phyloP scores from a whole-genome alignment of 306 rosid species.

The Cucurbita moschata region DNA sequence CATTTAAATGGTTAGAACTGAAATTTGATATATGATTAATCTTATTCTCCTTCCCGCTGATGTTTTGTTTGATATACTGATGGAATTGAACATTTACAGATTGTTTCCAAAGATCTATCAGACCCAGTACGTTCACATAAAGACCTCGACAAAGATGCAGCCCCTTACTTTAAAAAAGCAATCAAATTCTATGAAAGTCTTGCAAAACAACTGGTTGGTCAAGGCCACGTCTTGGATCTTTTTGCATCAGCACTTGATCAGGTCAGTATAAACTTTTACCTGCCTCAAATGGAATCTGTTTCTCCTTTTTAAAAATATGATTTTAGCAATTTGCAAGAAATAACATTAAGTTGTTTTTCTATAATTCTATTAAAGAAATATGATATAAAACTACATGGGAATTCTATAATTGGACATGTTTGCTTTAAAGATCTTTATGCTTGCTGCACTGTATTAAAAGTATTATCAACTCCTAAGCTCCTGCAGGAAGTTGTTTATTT shows the following conservation, averaged over 20 bases:
- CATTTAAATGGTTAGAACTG: not conserved
- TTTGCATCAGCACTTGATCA: conserved; percentile 99
- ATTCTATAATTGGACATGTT: not conserved
- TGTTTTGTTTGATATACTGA: not conserved
- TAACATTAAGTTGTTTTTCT: not conserved
- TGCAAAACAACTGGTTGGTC: conserved; percentile 81
- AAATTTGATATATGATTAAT: not conserved
- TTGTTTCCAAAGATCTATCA: conserved; percentile 75
- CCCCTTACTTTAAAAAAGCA: conserved; percentile 87
- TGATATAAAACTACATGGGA: not conserved
- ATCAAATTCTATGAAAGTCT: conserved; percentile 72
- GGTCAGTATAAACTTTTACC: conserved; percentile 32
- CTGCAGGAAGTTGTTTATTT: not conserved
- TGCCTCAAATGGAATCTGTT: not conserved
- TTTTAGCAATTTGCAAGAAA: not conserved
- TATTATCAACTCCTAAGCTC: not conserved
- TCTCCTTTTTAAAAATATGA: not conserved
- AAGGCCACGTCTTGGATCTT: conserved; percentile 85
- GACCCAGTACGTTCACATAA: conserved; percentile 97
- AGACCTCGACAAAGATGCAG: conserved; percentile 96
- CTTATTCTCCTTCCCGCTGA: not conserved
- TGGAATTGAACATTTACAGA: conserved; percentile 37
- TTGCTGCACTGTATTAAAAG: not conserved
- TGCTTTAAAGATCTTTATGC: not conserved
- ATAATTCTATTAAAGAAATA: not conserved